A percentile compares a stretch with the other conserved stretches of the same genome.
These are phyloP conservation scores for Acacia crassicarpa DNA, from an alignment of 306 rosid genomes.

Conservation along the genomic window DNA sequence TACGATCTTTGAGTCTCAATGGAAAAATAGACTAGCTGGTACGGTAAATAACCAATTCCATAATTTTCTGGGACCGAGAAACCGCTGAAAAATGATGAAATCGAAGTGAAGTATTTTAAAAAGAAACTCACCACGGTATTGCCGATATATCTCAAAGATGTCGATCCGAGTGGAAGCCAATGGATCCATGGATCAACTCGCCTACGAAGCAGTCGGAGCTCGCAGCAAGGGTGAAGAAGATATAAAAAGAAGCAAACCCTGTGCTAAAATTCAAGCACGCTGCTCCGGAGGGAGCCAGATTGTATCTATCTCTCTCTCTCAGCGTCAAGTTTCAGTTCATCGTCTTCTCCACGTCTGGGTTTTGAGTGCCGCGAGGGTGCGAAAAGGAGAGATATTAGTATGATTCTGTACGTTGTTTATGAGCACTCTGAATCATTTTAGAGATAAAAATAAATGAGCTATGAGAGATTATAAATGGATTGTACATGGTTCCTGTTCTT, in stretches of 20 bases:
- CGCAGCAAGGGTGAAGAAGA: conserved; percentile 26
- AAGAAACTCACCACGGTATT: conserved; percentile 58
- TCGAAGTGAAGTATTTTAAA: neutral
- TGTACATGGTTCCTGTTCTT: no score
- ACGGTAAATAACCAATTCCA: conserved; percentile 4
- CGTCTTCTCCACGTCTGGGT: neutral
- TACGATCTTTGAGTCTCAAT: neutral
- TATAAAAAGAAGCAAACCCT: neutral
- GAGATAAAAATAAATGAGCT: no score
- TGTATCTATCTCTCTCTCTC: neutral
- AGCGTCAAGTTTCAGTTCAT: neutral
- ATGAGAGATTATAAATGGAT: no score
- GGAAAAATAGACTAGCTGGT: neutral
- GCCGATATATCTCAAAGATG: conserved; percentile 68
- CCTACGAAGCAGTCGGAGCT: conserved; percentile 33
- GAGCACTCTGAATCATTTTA: no score
- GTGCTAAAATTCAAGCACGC: neutral
- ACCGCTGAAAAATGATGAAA: neutral
- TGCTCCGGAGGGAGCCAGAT: neutral
- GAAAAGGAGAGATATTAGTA: no score
- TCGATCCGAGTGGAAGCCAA: conserved; percentile 48
- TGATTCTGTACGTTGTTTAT: no score
- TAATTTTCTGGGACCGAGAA: neutral
- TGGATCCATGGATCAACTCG: conserved; percentile 55
- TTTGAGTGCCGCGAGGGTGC: neutral